Evolutionary conservation across 2,329 filamentous ascomycete species (phyloP).

Genomic region (Ceratocystis papillata): DNA sequence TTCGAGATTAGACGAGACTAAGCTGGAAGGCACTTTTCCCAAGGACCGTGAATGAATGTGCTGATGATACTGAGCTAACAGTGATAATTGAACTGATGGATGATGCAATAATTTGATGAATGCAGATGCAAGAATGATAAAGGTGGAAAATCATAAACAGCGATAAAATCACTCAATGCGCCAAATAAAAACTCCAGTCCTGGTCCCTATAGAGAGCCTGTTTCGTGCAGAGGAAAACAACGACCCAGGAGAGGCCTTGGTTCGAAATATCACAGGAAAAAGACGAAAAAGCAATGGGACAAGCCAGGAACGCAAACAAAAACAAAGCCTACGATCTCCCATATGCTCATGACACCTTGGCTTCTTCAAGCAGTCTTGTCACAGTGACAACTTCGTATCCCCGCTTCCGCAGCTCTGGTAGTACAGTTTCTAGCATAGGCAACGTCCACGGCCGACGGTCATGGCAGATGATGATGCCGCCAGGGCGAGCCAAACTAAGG

Average conservation of each 20-base stretch:
- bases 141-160: not conserved
- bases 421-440: conserved; percentile 62
- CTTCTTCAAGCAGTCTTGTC: conserved; percentile 48
- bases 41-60: not conserved
- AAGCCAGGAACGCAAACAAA: conserved; percentile 5
- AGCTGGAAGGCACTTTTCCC: not conserved
- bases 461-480: conserved; percentile 75
- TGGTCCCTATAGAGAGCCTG: not conserved
- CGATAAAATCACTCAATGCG: not conserved
- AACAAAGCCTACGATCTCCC: not conserved
- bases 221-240: not conserved
- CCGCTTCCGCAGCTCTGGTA: conserved; percentile 57
- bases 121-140: conserved; percentile 16
- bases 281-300: not conserved
- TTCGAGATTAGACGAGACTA: conserved; percentile 47
- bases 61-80: conserved; percentile 12
- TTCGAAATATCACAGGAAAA: not conserved
- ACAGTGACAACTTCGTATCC: conserved; percentile 65
- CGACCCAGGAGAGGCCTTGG: not conserved
- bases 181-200: conserved; percentile 13
- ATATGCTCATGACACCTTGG: not conserved
- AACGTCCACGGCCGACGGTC: conserved; percentile 73
- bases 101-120: not conserved
- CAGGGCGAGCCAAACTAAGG: conserved; percentile 65
- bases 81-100: conserved; percentile 2